A percentile compares a stretch with the other conserved stretches of the same genome.
Conservation (phyloP, 352 stramenopile species). For the Pythium brachiatum region DNA sequence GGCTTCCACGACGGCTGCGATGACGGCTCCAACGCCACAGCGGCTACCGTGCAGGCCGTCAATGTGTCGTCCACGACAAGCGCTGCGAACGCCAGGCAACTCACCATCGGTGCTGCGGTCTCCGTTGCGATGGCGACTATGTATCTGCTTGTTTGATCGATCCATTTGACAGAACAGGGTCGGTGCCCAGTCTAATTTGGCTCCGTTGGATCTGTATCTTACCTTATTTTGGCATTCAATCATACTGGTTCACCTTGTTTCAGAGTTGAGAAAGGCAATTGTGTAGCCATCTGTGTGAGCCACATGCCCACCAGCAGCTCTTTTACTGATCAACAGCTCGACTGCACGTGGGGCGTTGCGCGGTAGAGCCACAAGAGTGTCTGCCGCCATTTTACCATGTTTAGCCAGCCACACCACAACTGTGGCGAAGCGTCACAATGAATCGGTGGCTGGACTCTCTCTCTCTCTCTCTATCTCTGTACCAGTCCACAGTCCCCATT, state of each 20-base stretch:
- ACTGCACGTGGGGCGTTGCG: background rate
- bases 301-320: background rate
- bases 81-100: background rate
- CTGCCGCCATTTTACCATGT: background rate
- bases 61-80: background rate
- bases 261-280: background rate
- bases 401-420: background rate
- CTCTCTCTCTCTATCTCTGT: background rate
- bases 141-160: slow-evolving; percentile 1
- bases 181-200: no score
- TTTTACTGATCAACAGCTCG: background rate
- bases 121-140: background rate
- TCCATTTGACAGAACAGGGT: background rate
- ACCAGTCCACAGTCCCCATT: background rate
- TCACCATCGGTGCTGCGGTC: background rate
- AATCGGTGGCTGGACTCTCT: background rate
- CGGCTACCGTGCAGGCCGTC: background rate
- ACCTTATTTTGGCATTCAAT: background rate
- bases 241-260: background rate
- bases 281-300: background rate
- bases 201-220: no score
- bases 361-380: background rate
- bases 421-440: background rate
- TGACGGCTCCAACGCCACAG: slow-evolving; percentile 2
- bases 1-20: background rate